Conservation (phyloP, 2,329 filamentous ascomycete genomes). For the Ciborinia camelliae region DNA sequence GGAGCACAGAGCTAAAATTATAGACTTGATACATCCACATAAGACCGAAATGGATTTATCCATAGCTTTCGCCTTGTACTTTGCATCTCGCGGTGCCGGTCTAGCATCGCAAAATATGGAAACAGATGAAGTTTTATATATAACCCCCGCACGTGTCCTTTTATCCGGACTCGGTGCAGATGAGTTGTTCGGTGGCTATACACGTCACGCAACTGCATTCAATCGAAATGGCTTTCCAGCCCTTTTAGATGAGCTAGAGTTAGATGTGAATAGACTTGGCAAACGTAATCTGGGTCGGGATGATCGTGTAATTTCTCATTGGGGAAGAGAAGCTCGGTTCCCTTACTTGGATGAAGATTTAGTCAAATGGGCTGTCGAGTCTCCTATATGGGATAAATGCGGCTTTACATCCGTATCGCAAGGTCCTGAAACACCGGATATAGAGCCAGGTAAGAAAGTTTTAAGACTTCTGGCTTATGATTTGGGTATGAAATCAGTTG, state of each 20-base stretch:
- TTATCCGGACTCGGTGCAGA: constrained; percentile 93
- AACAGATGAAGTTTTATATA: constrained; percentile 45
- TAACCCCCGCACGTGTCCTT: constrained; percentile 73
- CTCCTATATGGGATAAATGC: constrained; percentile 80
- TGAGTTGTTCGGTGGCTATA: constrained; percentile 93
- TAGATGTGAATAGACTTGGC: constrained; percentile 82
- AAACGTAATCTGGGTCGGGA: constrained; percentile 94
- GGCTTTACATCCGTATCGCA: constrained; percentile 59
- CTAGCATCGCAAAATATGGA: constrained; percentile 28
- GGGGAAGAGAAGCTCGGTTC: constrained; percentile 84
- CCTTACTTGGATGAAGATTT: constrained; percentile 87
- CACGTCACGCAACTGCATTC: constrained; percentile 76
- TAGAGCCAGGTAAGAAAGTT: constrained; percentile 79
- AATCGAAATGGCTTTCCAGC: constrained; percentile 63
- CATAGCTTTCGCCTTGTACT: constrained; percentile 91
- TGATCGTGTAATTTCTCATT: constrained; percentile 85
- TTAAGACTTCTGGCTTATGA: constrained; percentile 73
- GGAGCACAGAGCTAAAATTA: constrained; percentile 64
- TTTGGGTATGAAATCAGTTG: constrained; percentile 67
- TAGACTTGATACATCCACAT: constrained; percentile 82
- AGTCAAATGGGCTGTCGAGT: constrained; percentile 72
- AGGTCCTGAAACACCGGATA: constrained; percentile 35
- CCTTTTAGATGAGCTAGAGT: constrained; percentile 74
- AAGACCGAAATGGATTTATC: constrained; percentile 99
- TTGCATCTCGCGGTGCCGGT: constrained; percentile 73